Evolutionary conservation across 1,284 basidiomycete species (phyloP).

Genomic region (Marasmius oreades): DNA sequence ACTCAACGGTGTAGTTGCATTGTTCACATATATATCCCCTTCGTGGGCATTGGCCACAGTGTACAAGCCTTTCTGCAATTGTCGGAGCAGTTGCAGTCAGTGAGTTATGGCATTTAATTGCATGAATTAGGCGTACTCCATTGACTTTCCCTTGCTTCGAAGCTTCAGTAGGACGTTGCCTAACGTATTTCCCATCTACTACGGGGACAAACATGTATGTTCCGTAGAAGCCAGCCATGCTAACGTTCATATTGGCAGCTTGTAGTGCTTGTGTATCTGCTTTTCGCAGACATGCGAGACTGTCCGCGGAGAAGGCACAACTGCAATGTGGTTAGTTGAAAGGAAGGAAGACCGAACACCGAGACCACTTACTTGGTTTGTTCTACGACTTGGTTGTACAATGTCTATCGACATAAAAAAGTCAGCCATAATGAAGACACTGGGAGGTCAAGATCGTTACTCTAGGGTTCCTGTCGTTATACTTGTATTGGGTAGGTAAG

Average conservation of each 20-base stretch:
- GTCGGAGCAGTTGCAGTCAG: background rate
- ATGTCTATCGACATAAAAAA: too few relatives aligned
- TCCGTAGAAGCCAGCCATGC: constrained; percentile 21
- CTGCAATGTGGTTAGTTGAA: constrained; percentile 15
- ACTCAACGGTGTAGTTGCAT: constrained; percentile 2
- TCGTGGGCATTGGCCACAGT: background rate
- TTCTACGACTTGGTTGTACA: constrained; percentile 15
- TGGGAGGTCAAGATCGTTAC: constrained; percentile 20
- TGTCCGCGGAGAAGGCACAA: constrained; percentile 22
- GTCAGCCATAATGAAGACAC: background rate
- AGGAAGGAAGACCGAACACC: constrained; percentile 17
- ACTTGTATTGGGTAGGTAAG: constrained; percentile 43
- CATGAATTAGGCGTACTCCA: constrained; percentile 19
- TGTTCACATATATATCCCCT: background rate
- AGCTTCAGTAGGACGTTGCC: constrained; percentile 26
- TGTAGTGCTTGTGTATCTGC: constrained; percentile 20
- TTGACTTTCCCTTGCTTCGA: constrained; percentile 23
- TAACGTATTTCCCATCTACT: constrained; percentile 31
- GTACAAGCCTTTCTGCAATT: background rate
- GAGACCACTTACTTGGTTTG: constrained; percentile 20
- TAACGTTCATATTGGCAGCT: constrained; percentile 23
- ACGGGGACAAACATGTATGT: constrained; percentile 31
- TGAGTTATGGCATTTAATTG: too few relatives aligned
- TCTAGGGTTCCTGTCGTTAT: constrained; percentile 40
- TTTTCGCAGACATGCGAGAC: constrained; percentile 20